A percentile compares a stretch with the other conserved stretches of the same genome.
Evolutionary conservation across 2,329 filamentous ascomycete species (phyloP).

Genomic region (Thermothelomyces thermophilus): DNA sequence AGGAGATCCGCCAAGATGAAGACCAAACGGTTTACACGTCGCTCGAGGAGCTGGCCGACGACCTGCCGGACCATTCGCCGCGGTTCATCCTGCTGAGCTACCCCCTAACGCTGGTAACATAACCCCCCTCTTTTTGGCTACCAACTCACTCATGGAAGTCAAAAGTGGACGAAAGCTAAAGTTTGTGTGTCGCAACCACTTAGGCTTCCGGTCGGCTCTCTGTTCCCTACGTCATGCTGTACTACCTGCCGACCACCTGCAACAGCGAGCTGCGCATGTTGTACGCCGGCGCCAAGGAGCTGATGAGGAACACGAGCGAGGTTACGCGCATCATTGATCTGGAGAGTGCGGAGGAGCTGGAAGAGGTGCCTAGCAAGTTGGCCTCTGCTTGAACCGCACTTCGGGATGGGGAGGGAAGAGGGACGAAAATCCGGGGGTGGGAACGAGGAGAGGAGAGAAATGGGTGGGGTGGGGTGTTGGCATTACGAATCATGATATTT

Average conservation of each 20-base stretch:
- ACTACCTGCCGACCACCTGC: constrained; percentile 89
- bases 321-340: constrained; percentile 85
- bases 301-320: constrained; percentile 89
- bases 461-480: background rate
- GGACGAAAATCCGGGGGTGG: no score
- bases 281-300: constrained; percentile 91
- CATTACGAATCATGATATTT: background rate
- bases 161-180: no score
- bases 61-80: constrained; percentile 86
- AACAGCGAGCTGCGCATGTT: constrained; percentile 84
- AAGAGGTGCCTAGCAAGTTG: constrained; percentile 67
- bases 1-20: constrained; percentile 82
- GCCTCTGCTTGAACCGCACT: constrained; percentile 27
- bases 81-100: constrained; percentile 88
- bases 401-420: background rate
- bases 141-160: no score
- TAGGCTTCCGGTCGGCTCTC: constrained; percentile 76
- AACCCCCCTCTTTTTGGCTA: background rate
- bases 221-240: constrained; percentile 89
- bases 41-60: constrained; percentile 74
- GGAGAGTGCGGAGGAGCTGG: constrained; percentile 70
- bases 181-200: background rate
- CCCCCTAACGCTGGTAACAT: constrained; percentile 69
- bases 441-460: no score
- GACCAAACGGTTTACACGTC: constrained; percentile 71